Base-by-base conservation (phyloP, 2,329 filamentous ascomycete species). In the Colletotrichum theobromicola region DNA sequence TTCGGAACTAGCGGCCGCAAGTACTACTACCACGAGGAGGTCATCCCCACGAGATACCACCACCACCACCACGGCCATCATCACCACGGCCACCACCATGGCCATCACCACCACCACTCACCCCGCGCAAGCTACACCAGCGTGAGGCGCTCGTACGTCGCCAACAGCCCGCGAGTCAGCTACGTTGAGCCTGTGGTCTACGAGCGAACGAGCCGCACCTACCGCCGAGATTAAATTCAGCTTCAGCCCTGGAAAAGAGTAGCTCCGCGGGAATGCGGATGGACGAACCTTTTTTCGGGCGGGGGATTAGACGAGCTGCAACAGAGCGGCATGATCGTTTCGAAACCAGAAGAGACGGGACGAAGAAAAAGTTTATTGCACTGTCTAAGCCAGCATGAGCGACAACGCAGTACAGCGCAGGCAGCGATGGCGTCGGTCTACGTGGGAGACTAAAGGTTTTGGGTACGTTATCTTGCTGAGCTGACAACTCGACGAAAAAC, bases 1-100 rank as follows among this genome's bases (percentile, higher is more conserved):
- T 89, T 90, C 84, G 79, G 83, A 61, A 76, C 82, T 69, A 35
- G 65, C 57, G 63, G 55, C 83, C 85, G 73, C 85, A 85, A 85
- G 61, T 89, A 90, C 83, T 90, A 90, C 84, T 89, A 90, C 80
- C 86, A 86, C 79, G 87, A 90, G 82, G 88, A 90, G 77, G 84
- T 87, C 76, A 84, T 88, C 61, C 88, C 88, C 57, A 83, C 85
- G 72, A 83, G 87, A 53, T 83, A 85, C 63, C 79, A 79, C 66
- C 78, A 81, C 76, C 76, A 78, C 55, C 81, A 83, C 75, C 80
- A 78, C 35, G 80, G 84, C 63, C 80, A 60, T 42, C 81, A 84
- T 63, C 81, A 81, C 61, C 81, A 82, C 55, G 81, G 83, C 37
- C 79, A 82, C 18, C 81, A 83, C 71, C 81, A 83, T 61, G 79